Evolutionary conservation across 257 asterid genomes (phyloP).

Genomic region (Verbascum thapsus): DNA sequence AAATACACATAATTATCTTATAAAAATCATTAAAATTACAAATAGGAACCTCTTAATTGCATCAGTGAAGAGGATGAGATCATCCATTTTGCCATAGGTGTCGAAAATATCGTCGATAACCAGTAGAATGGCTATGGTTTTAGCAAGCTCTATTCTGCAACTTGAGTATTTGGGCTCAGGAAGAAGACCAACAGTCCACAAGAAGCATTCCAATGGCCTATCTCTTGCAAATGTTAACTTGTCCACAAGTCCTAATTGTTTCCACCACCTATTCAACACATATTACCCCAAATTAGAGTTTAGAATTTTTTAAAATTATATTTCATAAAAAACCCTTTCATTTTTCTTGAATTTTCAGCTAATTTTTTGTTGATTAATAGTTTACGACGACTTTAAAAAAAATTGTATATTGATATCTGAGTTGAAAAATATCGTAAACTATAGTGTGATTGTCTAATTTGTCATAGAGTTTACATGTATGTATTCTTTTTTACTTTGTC

Average conservation of each 20-base stretch:
- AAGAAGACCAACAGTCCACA: slow-evolving; percentile 68
- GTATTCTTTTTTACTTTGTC: too few species aligned
- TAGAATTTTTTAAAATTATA: too few species aligned
- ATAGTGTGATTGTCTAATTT: too few species aligned
- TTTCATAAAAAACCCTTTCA: too few species aligned
- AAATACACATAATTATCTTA: not conserved
- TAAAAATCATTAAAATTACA: not conserved
- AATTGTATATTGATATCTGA: too few species aligned
- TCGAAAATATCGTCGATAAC: slow-evolving; percentile 71
- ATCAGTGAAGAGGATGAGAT: slow-evolving; percentile 58
- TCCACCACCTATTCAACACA: slow-evolving; percentile 65
- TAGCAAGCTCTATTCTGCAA: slow-evolving; percentile 67
- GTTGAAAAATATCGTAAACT: too few species aligned
- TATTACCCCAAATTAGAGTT: too few species aligned
- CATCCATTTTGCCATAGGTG: slow-evolving; percentile 58
- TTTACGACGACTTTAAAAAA: too few species aligned
- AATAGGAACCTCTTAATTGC: slow-evolving; percentile 61
- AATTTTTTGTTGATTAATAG: too few species aligned
- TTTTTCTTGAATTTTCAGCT: too few species aligned
- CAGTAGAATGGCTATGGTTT: slow-evolving; percentile 53
- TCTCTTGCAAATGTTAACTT: slow-evolving; percentile 63
- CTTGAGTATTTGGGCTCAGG: slow-evolving; percentile 62
- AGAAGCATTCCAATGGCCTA: slow-evolving; percentile 64
- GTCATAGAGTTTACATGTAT: too few species aligned
- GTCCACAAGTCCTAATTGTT: slow-evolving; percentile 58